phyloP scores from a whole-genome alignment of 768 basidiomycete genomes.

The Leccinum olivaceopallidum region DNA sequence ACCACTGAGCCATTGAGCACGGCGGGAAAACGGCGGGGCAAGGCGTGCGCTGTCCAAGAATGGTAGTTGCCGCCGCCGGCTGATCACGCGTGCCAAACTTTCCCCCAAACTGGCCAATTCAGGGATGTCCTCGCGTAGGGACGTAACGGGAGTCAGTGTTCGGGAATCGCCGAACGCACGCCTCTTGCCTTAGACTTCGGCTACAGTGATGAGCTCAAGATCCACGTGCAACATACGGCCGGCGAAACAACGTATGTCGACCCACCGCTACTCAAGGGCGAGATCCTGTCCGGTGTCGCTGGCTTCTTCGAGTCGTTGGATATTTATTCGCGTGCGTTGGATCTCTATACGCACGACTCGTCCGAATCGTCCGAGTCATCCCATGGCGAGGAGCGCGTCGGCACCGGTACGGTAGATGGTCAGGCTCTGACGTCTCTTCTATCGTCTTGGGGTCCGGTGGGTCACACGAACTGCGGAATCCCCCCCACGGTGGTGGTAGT shows the following conservation, averaged over 20 bases:
- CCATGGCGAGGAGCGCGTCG: slow-evolving; percentile 7
- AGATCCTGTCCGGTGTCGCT: slow-evolving; percentile 68
- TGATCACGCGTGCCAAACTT: too few species aligned
- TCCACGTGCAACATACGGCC: slow-evolving; percentile 55
- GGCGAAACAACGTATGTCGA: slow-evolving; percentile 58
- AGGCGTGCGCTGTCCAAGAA: too few species aligned
- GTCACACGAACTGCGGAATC: background rate
- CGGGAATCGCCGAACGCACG: too few species aligned
- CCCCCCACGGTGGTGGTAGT: background rate
- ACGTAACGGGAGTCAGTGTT: too few species aligned
- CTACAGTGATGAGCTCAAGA: slow-evolving; percentile 46
- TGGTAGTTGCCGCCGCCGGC: too few species aligned
- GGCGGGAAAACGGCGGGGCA: too few species aligned
- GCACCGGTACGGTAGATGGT: background rate
- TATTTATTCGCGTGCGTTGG: slow-evolving; percentile 50
- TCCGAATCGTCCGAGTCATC: slow-evolving; percentile 31
- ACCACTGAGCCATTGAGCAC: too few species aligned
- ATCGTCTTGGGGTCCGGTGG: slow-evolving; percentile 16
- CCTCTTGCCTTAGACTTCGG: too few species aligned
- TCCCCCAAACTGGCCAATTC: too few species aligned
- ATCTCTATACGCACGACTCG: slow-evolving; percentile 37
- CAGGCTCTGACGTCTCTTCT: slow-evolving; percentile 23
- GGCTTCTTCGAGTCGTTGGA: slow-evolving; percentile 57
- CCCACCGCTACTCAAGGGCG: slow-evolving; percentile 69
- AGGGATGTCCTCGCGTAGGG: too few species aligned